These are phyloP conservation scores for Neonectria hederae DNA, from an alignment of 2,329 filamentous ascomycete species.

Conservation along the genomic window DNA sequence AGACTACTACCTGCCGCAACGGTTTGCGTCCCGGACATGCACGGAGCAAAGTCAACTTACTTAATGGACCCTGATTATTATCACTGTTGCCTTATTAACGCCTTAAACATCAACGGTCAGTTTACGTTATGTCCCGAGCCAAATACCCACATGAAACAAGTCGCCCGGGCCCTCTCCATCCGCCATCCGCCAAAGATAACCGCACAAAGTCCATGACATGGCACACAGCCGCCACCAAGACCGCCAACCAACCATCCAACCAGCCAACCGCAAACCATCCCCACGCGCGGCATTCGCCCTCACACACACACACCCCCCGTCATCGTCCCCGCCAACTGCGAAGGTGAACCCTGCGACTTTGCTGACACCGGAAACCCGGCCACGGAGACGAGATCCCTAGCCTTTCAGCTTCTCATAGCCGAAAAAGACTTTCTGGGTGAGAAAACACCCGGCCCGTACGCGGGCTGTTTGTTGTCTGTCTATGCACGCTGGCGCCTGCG, in stretches of 20 bases:
- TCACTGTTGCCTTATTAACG: not conserved
- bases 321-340: not conserved
- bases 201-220: not conserved
- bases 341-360: not conserved
- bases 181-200: not conserved
- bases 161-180: not conserved
- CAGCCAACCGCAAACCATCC: not conserved
- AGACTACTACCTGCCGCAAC: not conserved
- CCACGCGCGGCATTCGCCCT: constrained; percentile 1
- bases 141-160: not conserved
- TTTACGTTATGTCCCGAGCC: not conserved
- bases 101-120: not conserved
- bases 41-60: not conserved
- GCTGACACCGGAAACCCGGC: constrained; percentile 3
- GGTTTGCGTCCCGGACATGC: not conserved
- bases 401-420: not conserved
- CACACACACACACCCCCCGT: not conserved
- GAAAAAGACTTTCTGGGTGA: not conserved
- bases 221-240: not conserved
- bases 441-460: not conserved
- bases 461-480: not conserved
- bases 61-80: not conserved
- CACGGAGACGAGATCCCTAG: not conserved
- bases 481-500: not conserved
- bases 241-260: not conserved